A percentile compares a stretch with the other conserved stretches of the same genome.
Conservation (phyloP, 2,329 filamentous ascomycete genomes). For the Colletotrichum gloeosporioides region DNA sequence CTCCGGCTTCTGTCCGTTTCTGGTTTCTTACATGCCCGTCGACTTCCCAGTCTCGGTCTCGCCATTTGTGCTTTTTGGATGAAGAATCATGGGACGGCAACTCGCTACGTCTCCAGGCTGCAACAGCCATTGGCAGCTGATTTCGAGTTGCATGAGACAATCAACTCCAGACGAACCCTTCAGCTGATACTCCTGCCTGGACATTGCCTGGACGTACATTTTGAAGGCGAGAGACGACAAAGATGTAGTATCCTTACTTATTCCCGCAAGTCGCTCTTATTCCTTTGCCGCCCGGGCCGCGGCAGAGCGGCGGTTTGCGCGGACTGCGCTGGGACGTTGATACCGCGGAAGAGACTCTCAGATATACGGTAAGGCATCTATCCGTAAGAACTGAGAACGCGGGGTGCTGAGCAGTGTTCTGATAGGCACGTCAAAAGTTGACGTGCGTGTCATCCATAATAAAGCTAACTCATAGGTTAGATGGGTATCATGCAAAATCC, state of each 20-base stretch:
- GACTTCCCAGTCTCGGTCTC: neutral
- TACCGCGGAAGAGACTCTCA: neutral
- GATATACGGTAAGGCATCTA: neutral
- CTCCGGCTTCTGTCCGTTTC: neutral
- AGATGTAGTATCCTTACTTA: neutral
- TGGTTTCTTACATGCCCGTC: neutral
- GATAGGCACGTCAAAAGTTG: neutral
- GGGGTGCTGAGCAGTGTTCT: neutral
- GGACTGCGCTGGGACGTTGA: neutral
- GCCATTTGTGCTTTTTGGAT: neutral
- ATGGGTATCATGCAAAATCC: conserved; percentile 15
- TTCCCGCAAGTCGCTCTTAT: neutral
- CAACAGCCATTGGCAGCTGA: neutral
- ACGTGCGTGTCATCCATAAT: neutral
- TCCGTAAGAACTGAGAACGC: neutral
- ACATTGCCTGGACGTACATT: neutral
- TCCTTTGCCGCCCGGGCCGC: neutral
- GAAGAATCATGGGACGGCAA: neutral
- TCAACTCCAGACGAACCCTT: neutral
- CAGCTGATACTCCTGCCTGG: neutral
- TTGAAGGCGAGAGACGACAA: neutral
- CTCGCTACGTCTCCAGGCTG: neutral
- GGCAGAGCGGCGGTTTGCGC: neutral
- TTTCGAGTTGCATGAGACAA: neutral
- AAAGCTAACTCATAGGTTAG: conserved; percentile 5